Conservation (phyloP, 495 filamentous ascomycete genomes). For the Parachaetomium inaequale region DNA sequence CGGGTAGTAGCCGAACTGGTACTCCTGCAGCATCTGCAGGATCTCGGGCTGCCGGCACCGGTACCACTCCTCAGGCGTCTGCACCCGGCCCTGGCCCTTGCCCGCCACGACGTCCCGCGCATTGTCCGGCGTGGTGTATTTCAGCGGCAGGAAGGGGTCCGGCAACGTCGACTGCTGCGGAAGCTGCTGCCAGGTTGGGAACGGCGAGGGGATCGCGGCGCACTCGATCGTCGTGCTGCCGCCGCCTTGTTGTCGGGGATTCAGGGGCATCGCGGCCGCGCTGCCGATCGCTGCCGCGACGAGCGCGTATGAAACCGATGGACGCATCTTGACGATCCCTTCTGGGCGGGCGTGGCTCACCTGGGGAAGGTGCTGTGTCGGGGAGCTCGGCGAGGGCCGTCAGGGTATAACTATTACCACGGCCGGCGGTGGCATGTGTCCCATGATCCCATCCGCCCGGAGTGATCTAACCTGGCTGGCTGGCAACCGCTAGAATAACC, state of each 20-base stretch:
- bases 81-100: constrained; percentile 42
- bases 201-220: constrained; percentile 38
- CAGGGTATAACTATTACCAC: not conserved
- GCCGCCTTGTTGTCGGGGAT: constrained; percentile 11
- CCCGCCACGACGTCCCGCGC: constrained; percentile 39
- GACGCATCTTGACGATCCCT: not conserved
- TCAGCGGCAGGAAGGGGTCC: constrained; percentile 50
- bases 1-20: constrained; percentile 55
- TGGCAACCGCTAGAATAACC: not conserved
- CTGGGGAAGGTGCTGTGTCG: not conserved
- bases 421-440: no score
- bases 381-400: not conserved
- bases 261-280: not conserved
- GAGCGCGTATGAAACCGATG: not conserved
- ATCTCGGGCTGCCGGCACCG: constrained; percentile 52
- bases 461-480: no score
- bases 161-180: constrained; percentile 44
- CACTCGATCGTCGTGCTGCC: constrained; percentile 26
- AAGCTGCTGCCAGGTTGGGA: constrained; percentile 40
- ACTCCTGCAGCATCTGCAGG: constrained; percentile 50
- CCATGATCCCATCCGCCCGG: not conserved
- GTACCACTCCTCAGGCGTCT: constrained; percentile 49
- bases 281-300: not conserved
- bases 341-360: not conserved
- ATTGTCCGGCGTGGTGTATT: constrained; percentile 41